Conservation (phyloP, 2,329 filamentous ascomycete species). For the Gnomoniopsis smithogilvyi region DNA sequence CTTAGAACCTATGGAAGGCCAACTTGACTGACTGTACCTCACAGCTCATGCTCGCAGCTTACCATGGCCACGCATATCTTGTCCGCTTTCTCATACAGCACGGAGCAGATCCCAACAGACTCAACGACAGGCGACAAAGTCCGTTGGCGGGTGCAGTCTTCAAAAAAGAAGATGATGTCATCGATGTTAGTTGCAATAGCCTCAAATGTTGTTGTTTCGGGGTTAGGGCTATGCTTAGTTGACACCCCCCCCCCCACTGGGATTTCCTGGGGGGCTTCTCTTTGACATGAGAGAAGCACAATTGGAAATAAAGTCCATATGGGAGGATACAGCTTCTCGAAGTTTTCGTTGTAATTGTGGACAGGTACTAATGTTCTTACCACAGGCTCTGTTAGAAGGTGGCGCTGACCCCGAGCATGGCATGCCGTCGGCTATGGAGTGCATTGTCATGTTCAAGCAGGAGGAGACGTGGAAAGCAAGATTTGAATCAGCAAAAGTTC, state of each 20-base stretch:
- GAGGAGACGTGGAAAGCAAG: constrained; percentile 46
- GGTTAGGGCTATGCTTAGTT: not conserved
- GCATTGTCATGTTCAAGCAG: constrained; percentile 50
- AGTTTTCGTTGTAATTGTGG: too few species aligned
- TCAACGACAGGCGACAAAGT: constrained; percentile 68
- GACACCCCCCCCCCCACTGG: not conserved
- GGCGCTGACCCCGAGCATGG: constrained; percentile 54
- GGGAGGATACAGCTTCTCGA: too few species aligned
- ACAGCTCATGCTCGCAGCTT: constrained; percentile 69
- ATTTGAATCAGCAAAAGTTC: constrained; percentile 47
- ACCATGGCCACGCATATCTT: constrained; percentile 62
- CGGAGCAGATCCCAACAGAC: constrained; percentile 63
- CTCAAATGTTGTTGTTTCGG: not conserved
- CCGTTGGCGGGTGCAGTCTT: constrained; percentile 70
- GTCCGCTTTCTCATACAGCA: constrained; percentile 58
- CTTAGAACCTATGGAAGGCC: too few species aligned
- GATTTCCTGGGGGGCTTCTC: too few species aligned
- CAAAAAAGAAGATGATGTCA: constrained; percentile 64
- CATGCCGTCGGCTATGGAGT: constrained; percentile 45
- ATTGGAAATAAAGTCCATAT: too few species aligned
- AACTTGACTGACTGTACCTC: not conserved
- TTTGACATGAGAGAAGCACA: not conserved
- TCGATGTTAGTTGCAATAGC: constrained; percentile 41
- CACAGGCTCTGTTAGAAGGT: constrained; percentile 46
- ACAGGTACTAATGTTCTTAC: not conserved